Base-by-base conservation (phyloP, 768 basidiomycete species). In the Suillus americanus region DNA sequence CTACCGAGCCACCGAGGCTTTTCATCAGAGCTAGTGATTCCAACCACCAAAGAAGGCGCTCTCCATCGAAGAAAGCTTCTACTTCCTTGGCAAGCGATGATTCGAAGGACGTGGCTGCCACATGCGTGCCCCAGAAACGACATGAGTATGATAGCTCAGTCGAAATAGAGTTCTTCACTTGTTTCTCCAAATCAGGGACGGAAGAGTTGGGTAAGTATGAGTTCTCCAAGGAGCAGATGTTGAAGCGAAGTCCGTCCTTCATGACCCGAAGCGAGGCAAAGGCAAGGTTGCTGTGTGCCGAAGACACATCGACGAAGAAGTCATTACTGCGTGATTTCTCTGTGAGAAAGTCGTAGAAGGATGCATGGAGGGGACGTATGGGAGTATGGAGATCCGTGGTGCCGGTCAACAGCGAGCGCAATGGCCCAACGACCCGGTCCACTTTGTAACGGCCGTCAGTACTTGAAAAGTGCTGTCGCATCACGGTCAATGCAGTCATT, bases 111-210 rank as follows among this genome's bases (percentile, higher is more conserved):
- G 61, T 60, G 7, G 56, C 61, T 3, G 43, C n/a, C 10, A 79
- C 55, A 66, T 79, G 79, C 37, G 70, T 64, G 1, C 64, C 72
- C 76, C 77, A 79, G 48, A 65, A 77, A 23, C 65, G 62, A 65
- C 78, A 76, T 28, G 77, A 66, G 65, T 79, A 78, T 1, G 65
- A 67, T 18, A 79, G 61, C 2, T 69, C 57, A 8, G 67, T 30
- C 1, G 75, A 55, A 30, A 79, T 78, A 13, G 37, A 56, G 0
- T 62, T 45, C 9, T 68, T 51, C 13, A 76, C 68, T 6, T 63
- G 63, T 3, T 37, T 14, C 1, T 59, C 25, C 3, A 69, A 53
- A 3, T 69, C 67, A 0, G 60, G 60, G 7, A 77, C 53, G 18
- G 74, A 66, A 3, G 61, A 20, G 41, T 78, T 76, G 14, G 28